Percentiles rank a stretch among this genome's conserved stretches.
Conservation (phyloP, 129 eudicot species). For the Saposhnikovia divaricata region DNA sequence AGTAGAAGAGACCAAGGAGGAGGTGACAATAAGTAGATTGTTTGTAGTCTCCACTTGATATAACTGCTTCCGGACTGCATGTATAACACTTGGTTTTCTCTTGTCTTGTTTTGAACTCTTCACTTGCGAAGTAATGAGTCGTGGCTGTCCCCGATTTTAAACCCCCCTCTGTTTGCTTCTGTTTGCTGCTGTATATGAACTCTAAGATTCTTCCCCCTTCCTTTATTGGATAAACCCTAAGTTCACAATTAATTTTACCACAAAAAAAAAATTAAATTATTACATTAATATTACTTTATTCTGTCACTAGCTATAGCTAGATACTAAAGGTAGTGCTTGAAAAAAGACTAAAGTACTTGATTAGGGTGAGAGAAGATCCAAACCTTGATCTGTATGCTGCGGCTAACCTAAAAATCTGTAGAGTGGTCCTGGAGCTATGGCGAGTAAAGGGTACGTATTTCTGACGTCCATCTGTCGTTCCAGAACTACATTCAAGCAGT, state of each 20-base stretch:
- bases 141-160: slow-evolving; percentile 79
- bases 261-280: not conserved
- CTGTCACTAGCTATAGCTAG: not conserved
- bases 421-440: slow-evolving; percentile 75
- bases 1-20: slow-evolving; percentile 58
- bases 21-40: slow-evolving; percentile 85
- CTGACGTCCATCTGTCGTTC: slow-evolving; percentile 88
- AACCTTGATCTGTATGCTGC: slow-evolving; percentile 89
- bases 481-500: slow-evolving; percentile 42
- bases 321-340: not conserved
- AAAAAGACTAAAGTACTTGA: no score
- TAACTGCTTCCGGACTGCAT: slow-evolving; percentile 82
- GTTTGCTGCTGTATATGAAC: slow-evolving; percentile 78
- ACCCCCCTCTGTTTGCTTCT: slow-evolving; percentile 64
- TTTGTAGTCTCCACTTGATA: slow-evolving; percentile 59
- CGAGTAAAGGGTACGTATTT: slow-evolving; percentile 70
- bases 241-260: not conserved
- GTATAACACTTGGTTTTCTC: slow-evolving; percentile 45
- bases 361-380: not conserved
- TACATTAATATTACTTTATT: not conserved
- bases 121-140: slow-evolving; percentile 58
- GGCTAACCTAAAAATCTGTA: slow-evolving; percentile 66
- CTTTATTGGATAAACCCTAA: slow-evolving; percentile 62
- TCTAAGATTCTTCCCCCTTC: slow-evolving; percentile 72
- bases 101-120: slow-evolving; percentile 53